Evolutionary conservation across 2,329 filamentous ascomycete genomes (phyloP), one percentile per base, ranked within the genome.

Genomic region (Raffaelea deltoideospora): DNA sequence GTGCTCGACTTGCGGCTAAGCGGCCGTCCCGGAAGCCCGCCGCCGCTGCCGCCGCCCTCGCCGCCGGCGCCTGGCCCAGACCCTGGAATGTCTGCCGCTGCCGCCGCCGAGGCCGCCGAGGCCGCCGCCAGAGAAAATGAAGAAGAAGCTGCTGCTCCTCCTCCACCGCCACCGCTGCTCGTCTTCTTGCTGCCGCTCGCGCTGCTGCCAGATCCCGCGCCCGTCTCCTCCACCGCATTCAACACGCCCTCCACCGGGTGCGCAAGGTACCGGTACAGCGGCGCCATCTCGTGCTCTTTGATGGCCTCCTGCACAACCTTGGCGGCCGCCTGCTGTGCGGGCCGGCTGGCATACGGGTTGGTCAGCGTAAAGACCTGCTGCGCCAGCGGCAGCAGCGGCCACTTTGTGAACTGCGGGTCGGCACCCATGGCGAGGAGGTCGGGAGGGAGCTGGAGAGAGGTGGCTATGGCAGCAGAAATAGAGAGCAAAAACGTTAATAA

Each of bases 321-420:
- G 47, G 78, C 67, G 28, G 83, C 75, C 38, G 70, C 60, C 59
- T 87, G 75, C 59, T 87, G 83, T 41, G 69, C 59, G 40, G 63
- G 47, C 53, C 70, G 69, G 41, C 76, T 61, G 48, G 82, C 74
- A 48, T 81, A 79, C 48, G 80, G 74, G 59, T 87, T 87, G 54
- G 81, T 85, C 63, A 90, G 71, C 53, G 79, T 79, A 65, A 90
- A 90, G 60, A 90, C 82, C 56, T 86, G 76, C 65, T 90, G 83
- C 44, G 81, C 73, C 51, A 92, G 71, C 48, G 81, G 72, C 55
- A 90, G 74, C 59, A 85, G 67, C 43, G 84, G 83, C 65, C 80
- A 88, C 61, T 84, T 83, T 51, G 80, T 78, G 63, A 87, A 87
- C 59, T 86, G 83, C 48, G 81, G 80, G 61, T 90, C 83, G 54